Percentiles rank a stretch among this genome's conserved stretches.
These are phyloP conservation scores for Rhizomucor pusillus DNA, from an alignment of 371 early-diverging fungal species.

Conservation along the genomic window DNA sequence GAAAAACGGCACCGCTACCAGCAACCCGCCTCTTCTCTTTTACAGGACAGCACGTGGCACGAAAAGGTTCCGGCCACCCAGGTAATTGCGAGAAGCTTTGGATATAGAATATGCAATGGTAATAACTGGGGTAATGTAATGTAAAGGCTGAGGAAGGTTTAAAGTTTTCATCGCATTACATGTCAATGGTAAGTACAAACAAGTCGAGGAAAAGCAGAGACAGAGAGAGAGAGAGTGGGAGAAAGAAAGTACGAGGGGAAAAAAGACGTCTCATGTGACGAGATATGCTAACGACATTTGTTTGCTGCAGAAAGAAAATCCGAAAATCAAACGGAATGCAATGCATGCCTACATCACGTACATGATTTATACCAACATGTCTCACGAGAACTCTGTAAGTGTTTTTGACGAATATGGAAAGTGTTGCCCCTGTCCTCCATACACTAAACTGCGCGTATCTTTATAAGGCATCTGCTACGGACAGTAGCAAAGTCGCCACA, in stretches of 20 bases:
- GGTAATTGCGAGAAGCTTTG: neutral
- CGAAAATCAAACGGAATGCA: conserved; percentile 54
- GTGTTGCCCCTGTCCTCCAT: neutral
- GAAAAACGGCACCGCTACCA: conserved; percentile 10
- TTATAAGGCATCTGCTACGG: too few relatives aligned
- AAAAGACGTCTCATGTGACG: neutral
- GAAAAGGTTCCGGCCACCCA: conserved; percentile 4
- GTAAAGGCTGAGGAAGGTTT: neutral
- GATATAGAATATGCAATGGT: neutral
- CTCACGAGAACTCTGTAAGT: conserved; percentile 13
- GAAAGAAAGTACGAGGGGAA: neutral
- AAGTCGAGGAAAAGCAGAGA: neutral
- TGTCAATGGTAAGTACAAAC: conserved; percentile 22
- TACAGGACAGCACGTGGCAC: conserved; percentile 5
- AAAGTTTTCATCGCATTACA: conserved; percentile 21
- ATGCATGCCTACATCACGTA: conserved; percentile 60
- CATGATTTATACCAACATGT: conserved; percentile 56
- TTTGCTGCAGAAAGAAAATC: conserved; percentile 43
- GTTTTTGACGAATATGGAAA: neutral
- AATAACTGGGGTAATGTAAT: neutral
- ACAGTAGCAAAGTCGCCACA: too few relatives aligned
- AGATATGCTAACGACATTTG: neutral
- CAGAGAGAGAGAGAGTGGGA: neutral
- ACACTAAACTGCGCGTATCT: too few relatives aligned
- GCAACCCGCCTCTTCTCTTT: neutral